Evolutionary conservation across 345 rosid genomes (phyloP), one percentile per base, ranked within the genome.

Genomic region (Euclidium syriacum): DNA sequence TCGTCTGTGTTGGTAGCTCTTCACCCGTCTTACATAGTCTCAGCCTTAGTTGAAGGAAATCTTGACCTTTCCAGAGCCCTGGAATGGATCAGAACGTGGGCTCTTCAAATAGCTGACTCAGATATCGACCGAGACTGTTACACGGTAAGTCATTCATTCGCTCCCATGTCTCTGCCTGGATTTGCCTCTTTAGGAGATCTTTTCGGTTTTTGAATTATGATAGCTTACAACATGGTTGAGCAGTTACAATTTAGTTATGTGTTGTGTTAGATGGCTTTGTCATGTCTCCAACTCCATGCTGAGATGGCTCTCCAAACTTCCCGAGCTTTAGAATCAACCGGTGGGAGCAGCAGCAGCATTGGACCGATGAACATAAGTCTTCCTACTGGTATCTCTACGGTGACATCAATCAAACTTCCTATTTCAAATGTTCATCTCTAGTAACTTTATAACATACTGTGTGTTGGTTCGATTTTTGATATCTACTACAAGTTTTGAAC

Each of bases 221-320:
- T 65, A 11, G 70, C 23, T 39, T 2, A 39, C 49, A 29, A 15
- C 60, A 42, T 64, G 52, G 53, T 32, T 42, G 35, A 23, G 20
- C 19, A 29, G 6, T 27, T 39, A 27, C 3, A 19, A 42, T 18
- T 6, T 33, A 23, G 26, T 26, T 53, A 2, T 58, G 20, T 18
- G 7, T 14, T 63, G 53, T 55, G 22, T 36, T 22, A 92, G 98
- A 78, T 92, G 95, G 96, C 96, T 42, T 77, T 92, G 83, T 52
- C 89, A 25, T 89, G 98, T 73, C 95, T 92, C 69, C 95, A 80
- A 60, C 80, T 85, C 49, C 96, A 92, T 32, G 79, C 95, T 1
- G 91, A 89, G 80, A 82, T 92, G 92, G 98, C 94, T 50, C 88
- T 87, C 30, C 89, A 82, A 82, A 87, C 94, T 73, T 89, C 96